phyloP scores from a whole-genome alignment of 257 asterid species.

The Rehmannia glutinosa region DNA sequence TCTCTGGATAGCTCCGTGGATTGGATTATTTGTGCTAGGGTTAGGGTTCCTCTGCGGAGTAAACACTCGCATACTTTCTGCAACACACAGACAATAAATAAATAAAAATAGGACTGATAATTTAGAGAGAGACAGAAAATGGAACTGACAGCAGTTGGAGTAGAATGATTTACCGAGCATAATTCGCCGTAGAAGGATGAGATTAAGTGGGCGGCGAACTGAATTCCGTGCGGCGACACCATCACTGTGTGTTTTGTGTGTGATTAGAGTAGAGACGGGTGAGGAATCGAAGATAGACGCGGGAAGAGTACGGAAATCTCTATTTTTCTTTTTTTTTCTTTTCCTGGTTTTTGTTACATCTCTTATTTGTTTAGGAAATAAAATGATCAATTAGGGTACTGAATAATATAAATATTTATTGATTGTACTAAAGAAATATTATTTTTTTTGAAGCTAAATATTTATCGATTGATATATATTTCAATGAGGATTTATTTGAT shows the following conservation, averaged over 20 bases:
- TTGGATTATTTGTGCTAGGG: constrained; percentile 41
- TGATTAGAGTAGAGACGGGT: neutral
- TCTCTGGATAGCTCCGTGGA: constrained; percentile 57
- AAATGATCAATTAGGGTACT: too few relatives aligned
- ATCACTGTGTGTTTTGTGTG: constrained; percentile 25
- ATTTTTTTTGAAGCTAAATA: too few relatives aligned
- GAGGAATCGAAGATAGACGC: neutral
- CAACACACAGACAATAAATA: neutral
- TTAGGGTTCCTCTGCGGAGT: constrained; percentile 62
- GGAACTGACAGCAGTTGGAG: neutral
- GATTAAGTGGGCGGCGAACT: constrained; percentile 56
- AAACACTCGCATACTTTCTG: constrained; percentile 89
- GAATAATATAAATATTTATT: too few relatives aligned
- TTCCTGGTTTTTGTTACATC: too few relatives aligned
- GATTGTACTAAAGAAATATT: too few relatives aligned
- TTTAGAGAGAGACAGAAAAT: neutral
- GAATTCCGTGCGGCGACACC: constrained; percentile 62
- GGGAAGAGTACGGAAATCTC: neutral
- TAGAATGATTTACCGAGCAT: constrained; percentile 39
- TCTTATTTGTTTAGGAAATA: too few relatives aligned
- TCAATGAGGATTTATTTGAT: too few relatives aligned
- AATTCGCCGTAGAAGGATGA: constrained; percentile 64
- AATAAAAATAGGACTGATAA: neutral
- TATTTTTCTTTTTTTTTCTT: too few relatives aligned
- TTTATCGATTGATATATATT: too few relatives aligned